A percentile compares a stretch with the other conserved stretches of the same genome.
These are phyloP conservation scores for Cucurbita maxima DNA, from an alignment of 306 rosid genomes.

Conservation along the genomic window DNA sequence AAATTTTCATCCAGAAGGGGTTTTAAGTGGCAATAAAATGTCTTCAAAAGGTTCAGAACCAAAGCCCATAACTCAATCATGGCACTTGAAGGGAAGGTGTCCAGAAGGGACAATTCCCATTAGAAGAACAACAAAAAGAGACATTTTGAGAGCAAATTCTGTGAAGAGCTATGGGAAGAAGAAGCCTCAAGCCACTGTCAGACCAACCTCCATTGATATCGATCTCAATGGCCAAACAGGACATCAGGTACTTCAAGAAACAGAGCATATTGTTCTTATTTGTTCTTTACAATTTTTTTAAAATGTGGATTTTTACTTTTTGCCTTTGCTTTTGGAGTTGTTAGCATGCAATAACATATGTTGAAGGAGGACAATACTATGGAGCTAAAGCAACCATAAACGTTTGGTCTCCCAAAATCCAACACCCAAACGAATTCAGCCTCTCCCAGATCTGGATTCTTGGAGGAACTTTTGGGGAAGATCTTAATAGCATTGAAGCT, in stretches of 20 bases:
- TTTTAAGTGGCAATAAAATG: conserved; percentile 44
- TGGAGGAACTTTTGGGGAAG: conserved; percentile 90
- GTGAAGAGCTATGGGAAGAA: conserved; percentile 74
- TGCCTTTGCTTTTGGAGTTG: conserved; percentile 10
- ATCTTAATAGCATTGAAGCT: conserved; percentile 98
- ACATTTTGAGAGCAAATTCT: conserved; percentile 70
- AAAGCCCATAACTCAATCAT: conserved; percentile 41
- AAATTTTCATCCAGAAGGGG: conserved; percentile 65
- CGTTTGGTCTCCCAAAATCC: conserved; percentile 93
- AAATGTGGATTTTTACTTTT: background rate
- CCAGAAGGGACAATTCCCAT: conserved; percentile 77
- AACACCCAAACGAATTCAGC: conserved; percentile 83
- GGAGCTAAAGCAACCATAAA: conserved; percentile 96
- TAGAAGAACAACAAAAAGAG: conserved; percentile 66
- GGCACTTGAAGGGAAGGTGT: conserved; percentile 81
- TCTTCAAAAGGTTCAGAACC: conserved; percentile 27
- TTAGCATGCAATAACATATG: conserved; percentile 90
- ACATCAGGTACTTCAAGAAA: conserved; percentile 53
- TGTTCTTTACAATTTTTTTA: background rate
- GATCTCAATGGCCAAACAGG: conserved; percentile 77
- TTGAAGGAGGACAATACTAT: conserved; percentile 74
- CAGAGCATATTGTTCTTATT: background rate
- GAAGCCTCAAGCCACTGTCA: conserved; percentile 54
- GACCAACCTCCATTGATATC: conserved; percentile 70
- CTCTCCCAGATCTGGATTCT: conserved; percentile 91